Evolutionary conservation across 176 grass and related monocot species (phyloP).

Genomic region (Puya raimondii): DNA sequence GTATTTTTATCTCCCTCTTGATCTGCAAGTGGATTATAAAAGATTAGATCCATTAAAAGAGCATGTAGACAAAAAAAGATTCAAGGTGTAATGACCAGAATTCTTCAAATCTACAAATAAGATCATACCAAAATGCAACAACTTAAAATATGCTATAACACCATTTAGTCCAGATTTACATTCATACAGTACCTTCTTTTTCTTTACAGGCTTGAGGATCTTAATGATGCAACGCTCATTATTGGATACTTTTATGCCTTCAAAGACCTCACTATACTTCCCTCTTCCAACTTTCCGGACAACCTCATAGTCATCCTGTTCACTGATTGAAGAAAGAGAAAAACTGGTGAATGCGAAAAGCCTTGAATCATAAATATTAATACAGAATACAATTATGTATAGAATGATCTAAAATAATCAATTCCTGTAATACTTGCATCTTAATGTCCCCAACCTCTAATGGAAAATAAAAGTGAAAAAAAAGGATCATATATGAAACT

Average conservation of each 20-base stretch:
- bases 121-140: background rate
- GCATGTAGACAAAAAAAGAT: background rate
- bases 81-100: no score
- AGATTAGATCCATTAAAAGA: no score
- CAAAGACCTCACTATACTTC: slow-evolving; percentile 99
- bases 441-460: no score
- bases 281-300: slow-evolving; percentile 94
- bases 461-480: no score
- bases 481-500: no score
- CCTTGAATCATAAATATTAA: no score
- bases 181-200: slow-evolving; percentile 79
- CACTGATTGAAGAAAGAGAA: slow-evolving; percentile 38
- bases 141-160: background rate
- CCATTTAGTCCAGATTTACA: background rate
- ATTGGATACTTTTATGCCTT: slow-evolving; percentile 84
- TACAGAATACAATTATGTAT: background rate
- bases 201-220: slow-evolving; percentile 99
- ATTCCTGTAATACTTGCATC: background rate
- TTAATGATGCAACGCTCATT: slow-evolving; percentile 93
- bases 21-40: slow-evolving; percentile 44
- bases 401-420: background rate
- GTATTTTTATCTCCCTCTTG: slow-evolving; percentile 99
- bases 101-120: no score
- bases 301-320: slow-evolving; percentile 95
- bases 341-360: background rate